A percentile compares a stretch with the other conserved stretches of the same genome.
These are phyloP conservation scores for Scytalidium sp. DNA, from an alignment of 2,329 filamentous ascomycete genomes.

Conservation along the genomic window DNA sequence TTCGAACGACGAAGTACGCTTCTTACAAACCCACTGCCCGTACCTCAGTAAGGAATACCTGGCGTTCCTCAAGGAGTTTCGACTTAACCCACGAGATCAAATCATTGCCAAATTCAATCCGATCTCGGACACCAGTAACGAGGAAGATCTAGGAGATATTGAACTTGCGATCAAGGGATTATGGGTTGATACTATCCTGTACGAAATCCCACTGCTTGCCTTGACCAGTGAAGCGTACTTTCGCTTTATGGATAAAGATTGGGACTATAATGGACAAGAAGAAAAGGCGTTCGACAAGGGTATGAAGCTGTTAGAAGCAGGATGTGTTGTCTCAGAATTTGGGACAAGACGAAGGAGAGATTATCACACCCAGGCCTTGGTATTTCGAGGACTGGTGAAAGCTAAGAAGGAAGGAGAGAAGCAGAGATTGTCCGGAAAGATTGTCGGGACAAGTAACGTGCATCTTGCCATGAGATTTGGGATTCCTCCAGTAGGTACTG, in stretches of 20 bases:
- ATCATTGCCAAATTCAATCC: slow-evolving; percentile 58
- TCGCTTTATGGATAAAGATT: slow-evolving; percentile 91
- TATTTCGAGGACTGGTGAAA: slow-evolving; percentile 80
- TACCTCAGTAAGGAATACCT: slow-evolving; percentile 81
- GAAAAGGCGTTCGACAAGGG: slow-evolving; percentile 84
- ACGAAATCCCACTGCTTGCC: slow-evolving; percentile 92
- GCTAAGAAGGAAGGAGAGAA: slow-evolving; percentile 70
- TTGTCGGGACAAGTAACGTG: slow-evolving; percentile 92
- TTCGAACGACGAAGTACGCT: slow-evolving; percentile 74
- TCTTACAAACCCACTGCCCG: slow-evolving; percentile 72
- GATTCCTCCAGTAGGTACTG: slow-evolving; percentile 80
- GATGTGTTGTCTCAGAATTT: slow-evolving; percentile 91
- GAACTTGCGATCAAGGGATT: slow-evolving; percentile 74
- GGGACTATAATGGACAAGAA: slow-evolving; percentile 84
- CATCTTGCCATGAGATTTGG: slow-evolving; percentile 94
- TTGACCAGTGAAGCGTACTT: slow-evolving; percentile 96
- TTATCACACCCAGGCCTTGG: slow-evolving; percentile 91
- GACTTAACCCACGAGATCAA: slow-evolving; percentile 77
- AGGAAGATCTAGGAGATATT: slow-evolving; percentile 70
- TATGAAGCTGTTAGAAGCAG: slow-evolving; percentile 69
- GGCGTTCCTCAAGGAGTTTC: slow-evolving; percentile 76
- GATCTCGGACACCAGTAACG: slow-evolving; percentile 55
- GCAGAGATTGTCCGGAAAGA: slow-evolving; percentile 65
- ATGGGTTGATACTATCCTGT: slow-evolving; percentile 95
- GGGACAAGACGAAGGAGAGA: slow-evolving; percentile 85